Conservation (phyloP, 306 rosid genomes). For the Ormosia emarginata region DNA sequence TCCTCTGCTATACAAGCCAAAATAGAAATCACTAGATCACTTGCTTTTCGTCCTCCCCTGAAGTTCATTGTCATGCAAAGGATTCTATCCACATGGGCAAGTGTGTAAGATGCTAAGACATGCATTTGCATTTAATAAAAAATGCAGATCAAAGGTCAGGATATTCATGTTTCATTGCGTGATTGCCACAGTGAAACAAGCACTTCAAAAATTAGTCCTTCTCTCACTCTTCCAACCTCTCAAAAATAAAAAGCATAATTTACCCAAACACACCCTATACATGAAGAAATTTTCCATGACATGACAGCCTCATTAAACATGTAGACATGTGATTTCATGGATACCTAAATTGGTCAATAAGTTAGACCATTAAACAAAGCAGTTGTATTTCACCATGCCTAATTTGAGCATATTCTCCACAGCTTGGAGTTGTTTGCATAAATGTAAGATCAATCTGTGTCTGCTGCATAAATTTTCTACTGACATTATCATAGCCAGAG, state of each 20-base stretch:
- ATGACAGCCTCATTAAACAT: background rate
- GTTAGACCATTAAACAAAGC: background rate
- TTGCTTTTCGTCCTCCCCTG: background rate
- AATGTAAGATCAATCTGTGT: background rate
- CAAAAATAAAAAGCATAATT: background rate
- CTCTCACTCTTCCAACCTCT: background rate
- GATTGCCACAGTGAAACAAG: background rate
- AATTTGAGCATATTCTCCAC: background rate
- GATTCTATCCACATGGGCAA: background rate
- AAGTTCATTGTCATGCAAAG: background rate
- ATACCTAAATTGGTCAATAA: background rate
- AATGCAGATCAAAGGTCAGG: background rate
- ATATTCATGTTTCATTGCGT: background rate
- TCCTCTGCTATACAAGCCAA: background rate
- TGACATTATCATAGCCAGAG: background rate
- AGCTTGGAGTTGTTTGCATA: background rate
- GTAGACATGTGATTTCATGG: background rate
- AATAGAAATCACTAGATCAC: background rate
- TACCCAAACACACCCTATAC: background rate
- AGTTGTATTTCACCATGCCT: background rate
- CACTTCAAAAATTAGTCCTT: background rate
- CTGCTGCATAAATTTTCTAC: background rate
- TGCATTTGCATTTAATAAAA: background rate
- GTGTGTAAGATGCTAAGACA: background rate
- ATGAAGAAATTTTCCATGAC: background rate